phyloP scores from a whole-genome alignment of 2,329 filamentous ascomycete species.

The Epichloe hybrida region DNA sequence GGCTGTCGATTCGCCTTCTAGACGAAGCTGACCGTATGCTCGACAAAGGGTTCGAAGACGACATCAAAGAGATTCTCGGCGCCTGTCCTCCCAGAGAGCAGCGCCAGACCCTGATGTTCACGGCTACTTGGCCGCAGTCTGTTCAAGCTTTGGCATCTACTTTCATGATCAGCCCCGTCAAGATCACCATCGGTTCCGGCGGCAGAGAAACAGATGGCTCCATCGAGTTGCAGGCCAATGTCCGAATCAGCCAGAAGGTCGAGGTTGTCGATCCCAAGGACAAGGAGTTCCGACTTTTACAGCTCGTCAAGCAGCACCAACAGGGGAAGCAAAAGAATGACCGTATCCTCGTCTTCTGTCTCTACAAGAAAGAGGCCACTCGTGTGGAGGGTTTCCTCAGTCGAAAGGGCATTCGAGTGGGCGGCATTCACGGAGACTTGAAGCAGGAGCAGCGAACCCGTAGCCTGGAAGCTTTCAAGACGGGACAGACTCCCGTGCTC shows the following conservation, averaged over 20 bases:
- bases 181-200: slow-evolving; percentile 64
- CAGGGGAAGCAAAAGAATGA: slow-evolving; percentile 60
- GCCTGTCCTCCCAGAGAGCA: slow-evolving; percentile 48
- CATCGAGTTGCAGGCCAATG: slow-evolving; percentile 75
- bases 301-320: slow-evolving; percentile 71
- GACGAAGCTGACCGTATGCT: slow-evolving; percentile 98
- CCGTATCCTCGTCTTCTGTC: slow-evolving; percentile 81
- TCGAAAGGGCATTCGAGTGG: slow-evolving; percentile 67
- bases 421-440: slow-evolving; percentile 87
- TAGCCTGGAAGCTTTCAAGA: slow-evolving; percentile 84
- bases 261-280: slow-evolving; percentile 72
- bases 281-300: slow-evolving; percentile 71
- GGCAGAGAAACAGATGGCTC: slow-evolving; percentile 49
- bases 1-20: slow-evolving; percentile 68
- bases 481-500: slow-evolving; percentile 65
- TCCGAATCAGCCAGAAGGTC: slow-evolving; percentile 73
- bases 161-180: slow-evolving; percentile 80
- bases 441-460: slow-evolving; percentile 77
- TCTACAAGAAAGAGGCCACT: slow-evolving; percentile 97
- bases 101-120: slow-evolving; percentile 97
- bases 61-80: slow-evolving; percentile 78
- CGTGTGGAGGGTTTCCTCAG: slow-evolving; percentile 73
- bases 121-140: slow-evolving; percentile 89
- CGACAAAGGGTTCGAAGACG: slow-evolving; percentile 95
- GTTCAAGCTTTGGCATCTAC: slow-evolving; percentile 76